phyloP scores from a whole-genome alignment of 2,329 filamentous ascomycete species.

The Fusarium austroafricanum region DNA sequence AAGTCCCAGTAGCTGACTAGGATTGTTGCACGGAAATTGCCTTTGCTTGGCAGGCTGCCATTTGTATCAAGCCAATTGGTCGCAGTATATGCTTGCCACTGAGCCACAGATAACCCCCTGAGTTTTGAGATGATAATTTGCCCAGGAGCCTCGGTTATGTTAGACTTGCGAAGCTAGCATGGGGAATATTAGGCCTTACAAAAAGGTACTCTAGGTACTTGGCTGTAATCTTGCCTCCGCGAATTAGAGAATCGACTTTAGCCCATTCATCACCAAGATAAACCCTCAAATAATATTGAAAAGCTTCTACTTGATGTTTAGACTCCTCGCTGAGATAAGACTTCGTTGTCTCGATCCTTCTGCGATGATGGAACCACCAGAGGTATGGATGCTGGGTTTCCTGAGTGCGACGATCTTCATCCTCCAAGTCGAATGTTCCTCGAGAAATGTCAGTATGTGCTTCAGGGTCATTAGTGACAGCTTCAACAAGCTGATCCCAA shows the following conservation, averaged over 20 bases:
- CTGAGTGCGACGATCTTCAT: background rate
- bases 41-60: no score
- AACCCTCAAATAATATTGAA: background rate
- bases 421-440: background rate
- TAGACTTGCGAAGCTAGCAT: fast-evolving
- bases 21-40: background rate
- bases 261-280: background rate
- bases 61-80: background rate
- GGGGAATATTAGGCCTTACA: fast-evolving
- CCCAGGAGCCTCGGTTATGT: background rate
- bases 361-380: background rate
- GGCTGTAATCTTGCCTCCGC: background rate
- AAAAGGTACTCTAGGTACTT: background rate
- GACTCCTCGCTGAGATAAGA: background rate
- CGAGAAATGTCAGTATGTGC: background rate
- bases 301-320: fast-evolving
- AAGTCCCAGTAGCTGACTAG: fast-evolving
- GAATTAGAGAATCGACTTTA: fast-evolving
- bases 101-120: fast-evolving
- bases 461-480: no score
- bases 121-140: background rate
- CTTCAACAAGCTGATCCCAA: background rate
- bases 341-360: fast-evolving
- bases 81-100: background rate
- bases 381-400: background rate